Evolutionary conservation across 768 basidiomycete species (phyloP), one percentile per base, ranked within the genome.

Genomic region (Lentinula lateritia): DNA sequence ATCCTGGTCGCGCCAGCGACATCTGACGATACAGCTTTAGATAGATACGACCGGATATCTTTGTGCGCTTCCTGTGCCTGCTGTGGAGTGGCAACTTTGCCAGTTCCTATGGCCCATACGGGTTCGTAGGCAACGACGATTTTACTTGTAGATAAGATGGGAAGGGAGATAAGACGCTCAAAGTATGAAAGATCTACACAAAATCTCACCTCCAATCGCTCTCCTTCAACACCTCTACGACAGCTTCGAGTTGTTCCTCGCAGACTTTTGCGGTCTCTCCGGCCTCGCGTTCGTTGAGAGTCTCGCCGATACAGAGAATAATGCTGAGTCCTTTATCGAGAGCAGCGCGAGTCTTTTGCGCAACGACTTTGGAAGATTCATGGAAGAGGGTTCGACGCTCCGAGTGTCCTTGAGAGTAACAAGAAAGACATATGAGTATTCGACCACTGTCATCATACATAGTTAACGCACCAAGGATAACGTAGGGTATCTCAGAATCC

Each of bases 61-160:
- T 81, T 83, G 70, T 99, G 97, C 2, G 92, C 86, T 45, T 95
- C 90, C 75, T 98, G 96, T 1, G 97, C 97, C 78, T 98, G 91
- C n/a, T 79, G 80, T 0, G 91, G 79, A 36, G 92, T 92, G 50
- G 96, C 96, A 57, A 97, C 95, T 73, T 91, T 96, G 65, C 96
- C 96, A 12, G 96, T 98, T 50, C 97, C 97, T 73, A 98, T 98
- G 38, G 97, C 96, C 96, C 97, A 98, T 16, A 98, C 93, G 46
- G 95, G 93, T 74, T 96, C 93, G 74, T 95, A 99, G 18, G 97
- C 97, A 68, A 99, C 82, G 61, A 99, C 96, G 69, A 98, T 80
- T 64, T 91, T 86, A 69, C 94, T 95, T 64, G 6, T 61, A 52
- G 1, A 35, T 52, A 36, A 36, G 38, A 46, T 20, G 41, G 35